Evolutionary conservation across 306 rosid species (phyloP).

Genomic region (Acacia crassicarpa): DNA sequence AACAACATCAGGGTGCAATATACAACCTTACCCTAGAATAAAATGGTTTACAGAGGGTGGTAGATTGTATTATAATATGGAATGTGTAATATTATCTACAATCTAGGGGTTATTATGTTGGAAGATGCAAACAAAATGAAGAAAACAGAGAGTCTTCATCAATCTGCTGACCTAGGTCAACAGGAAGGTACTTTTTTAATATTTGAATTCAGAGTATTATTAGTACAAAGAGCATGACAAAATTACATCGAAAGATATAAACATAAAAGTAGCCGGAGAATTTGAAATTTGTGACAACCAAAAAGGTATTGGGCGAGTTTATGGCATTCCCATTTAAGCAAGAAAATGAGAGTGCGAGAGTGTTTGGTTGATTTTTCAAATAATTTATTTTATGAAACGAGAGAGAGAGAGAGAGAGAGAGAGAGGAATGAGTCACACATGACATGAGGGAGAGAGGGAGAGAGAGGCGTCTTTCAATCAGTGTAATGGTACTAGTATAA

Average conservation of each 20-base stretch:
- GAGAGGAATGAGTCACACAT: slow-evolving; percentile 55
- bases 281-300: slow-evolving; percentile 13
- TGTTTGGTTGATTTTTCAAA: not conserved
- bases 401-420: slow-evolving; percentile 25
- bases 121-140: slow-evolving; percentile 31
- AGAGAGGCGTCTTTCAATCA: slow-evolving; percentile 40
- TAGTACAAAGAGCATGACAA: slow-evolving; percentile 16
- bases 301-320: slow-evolving; percentile 8
- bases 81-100: not conserved
- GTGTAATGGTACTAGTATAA: slow-evolving; percentile 15
- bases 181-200: not conserved
- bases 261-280: slow-evolving; percentile 16
- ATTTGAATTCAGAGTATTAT: not conserved
- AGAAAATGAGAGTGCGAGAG: slow-evolving; percentile 27
- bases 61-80: not conserved
- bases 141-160: slow-evolving; percentile 54
- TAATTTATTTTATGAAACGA: not conserved
- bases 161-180: slow-evolving; percentile 46
- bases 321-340: slow-evolving; percentile 43
- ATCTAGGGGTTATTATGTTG: slow-evolving; percentile 42
- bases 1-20: too few relatives aligned
- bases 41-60: slow-evolving; percentile 7
- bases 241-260: not conserved
- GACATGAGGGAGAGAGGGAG: slow-evolving; percentile 8
- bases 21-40: not conserved